Evolutionary conservation across 192 early-diverging fungal genomes (phyloP).

Genomic region (Backusella macrospora): DNA sequence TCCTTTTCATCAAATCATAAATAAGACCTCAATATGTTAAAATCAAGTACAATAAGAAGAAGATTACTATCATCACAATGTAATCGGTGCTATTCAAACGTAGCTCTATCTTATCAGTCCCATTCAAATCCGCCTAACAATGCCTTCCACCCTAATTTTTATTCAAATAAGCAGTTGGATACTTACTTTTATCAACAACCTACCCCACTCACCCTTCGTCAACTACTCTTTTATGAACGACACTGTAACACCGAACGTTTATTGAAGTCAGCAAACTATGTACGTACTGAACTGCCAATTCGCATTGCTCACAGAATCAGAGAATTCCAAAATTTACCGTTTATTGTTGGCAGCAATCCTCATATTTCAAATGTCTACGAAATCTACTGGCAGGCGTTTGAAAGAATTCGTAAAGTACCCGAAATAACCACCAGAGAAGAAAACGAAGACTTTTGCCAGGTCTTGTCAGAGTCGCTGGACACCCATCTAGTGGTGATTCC

Average conservation of each 20-base stretch:
- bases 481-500: conserved; percentile 90
- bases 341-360: conserved; percentile 93
- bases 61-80: neutral
- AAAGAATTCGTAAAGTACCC: conserved; percentile 71
- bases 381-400: conserved; percentile 93
- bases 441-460: conserved; percentile 81
- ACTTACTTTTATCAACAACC: conserved; percentile 78
- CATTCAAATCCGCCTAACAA: conserved; percentile 8
- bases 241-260: conserved; percentile 85
- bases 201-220: conserved; percentile 87
- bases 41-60: neutral
- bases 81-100: neutral
- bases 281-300: conserved; percentile 86
- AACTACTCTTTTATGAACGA: conserved; percentile 90
- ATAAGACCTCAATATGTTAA: neutral
- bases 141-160: conserved; percentile 63
- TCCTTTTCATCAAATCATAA: neutral
- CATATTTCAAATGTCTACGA: conserved; percentile 80
- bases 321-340: conserved; percentile 92
- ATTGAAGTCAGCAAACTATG: conserved; percentile 88
- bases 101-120: neutral
- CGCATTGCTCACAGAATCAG: conserved; percentile 92
- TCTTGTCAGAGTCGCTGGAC: conserved; percentile 70
- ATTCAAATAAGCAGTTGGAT: conserved; percentile 88
- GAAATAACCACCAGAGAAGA: conserved; percentile 80